Conservation (phyloP, 169 alveolate genomes). For the Babesia gibsoni region DNA sequence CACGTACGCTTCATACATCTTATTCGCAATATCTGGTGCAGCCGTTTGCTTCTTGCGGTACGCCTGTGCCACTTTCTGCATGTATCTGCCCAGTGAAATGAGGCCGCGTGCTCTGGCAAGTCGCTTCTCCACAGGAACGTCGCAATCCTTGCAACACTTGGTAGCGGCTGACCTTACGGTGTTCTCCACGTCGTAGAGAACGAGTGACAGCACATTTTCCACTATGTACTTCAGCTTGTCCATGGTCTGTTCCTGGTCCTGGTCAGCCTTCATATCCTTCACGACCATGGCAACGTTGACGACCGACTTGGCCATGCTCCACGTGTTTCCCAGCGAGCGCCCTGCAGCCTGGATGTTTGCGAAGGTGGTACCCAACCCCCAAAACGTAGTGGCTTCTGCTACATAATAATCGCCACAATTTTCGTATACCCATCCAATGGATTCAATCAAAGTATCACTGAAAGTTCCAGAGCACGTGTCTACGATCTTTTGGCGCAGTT, state of each 20-base stretch:
- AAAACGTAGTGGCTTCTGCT: slow-evolving; percentile 70
- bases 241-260: slow-evolving; percentile 5
- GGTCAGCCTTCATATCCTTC: slow-evolving; percentile 1
- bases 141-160: slow-evolving; percentile 69
- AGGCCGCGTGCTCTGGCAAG: slow-evolving; percentile 65
- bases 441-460: slow-evolving; percentile 67
- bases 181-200: slow-evolving; percentile 72
- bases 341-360: slow-evolving; percentile 68
- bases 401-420: slow-evolving; percentile 65
- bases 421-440: slow-evolving; percentile 76
- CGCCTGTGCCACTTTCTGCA: slow-evolving; percentile 60
- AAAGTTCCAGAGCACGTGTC: slow-evolving; percentile 45
- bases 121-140: slow-evolving; percentile 44
- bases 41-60: slow-evolving; percentile 29
- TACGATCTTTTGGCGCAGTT: slow-evolving; percentile 32
- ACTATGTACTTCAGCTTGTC: slow-evolving; percentile 51
- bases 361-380: slow-evolving; percentile 74
- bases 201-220: slow-evolving; percentile 56
- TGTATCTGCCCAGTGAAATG: slow-evolving; percentile 55
- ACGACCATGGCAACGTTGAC: slow-evolving; percentile 41
- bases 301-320: slow-evolving; percentile 48
- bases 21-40: slow-evolving; percentile 43
- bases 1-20: slow-evolving; percentile 52
- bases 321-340: slow-evolving; percentile 58
- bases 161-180: slow-evolving; percentile 69